Conservation (phyloP, 495 filamentous ascomycete genomes). For the Neurospora sp. region DNA sequence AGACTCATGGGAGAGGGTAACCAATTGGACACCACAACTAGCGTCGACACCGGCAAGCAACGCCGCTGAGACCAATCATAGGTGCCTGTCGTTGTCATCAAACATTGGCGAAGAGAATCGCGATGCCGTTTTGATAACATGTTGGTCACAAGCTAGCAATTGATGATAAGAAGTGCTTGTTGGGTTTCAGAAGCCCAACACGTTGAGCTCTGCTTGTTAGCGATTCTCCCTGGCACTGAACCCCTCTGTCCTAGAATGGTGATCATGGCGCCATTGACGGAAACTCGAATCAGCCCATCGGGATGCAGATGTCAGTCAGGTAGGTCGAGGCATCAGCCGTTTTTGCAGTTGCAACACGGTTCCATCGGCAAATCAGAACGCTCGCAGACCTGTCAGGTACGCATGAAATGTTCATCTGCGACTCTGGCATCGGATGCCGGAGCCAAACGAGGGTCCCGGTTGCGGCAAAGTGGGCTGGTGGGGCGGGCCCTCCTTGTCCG, state of each 20-base stretch:
- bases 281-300: not conserved
- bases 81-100: not conserved
- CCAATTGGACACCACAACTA: not conserved
- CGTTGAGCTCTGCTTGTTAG: not conserved
- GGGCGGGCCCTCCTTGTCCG: not conserved
- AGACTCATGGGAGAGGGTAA: not conserved
- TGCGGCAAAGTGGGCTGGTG: not conserved
- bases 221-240: not conserved
- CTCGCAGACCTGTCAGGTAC: not conserved
- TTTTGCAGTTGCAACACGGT: not conserved
- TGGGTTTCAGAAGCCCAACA: not conserved
- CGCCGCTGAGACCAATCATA: not conserved
- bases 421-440: not conserved
- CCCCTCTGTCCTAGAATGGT: not conserved
- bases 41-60: not conserved
- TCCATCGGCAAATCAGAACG: not conserved
- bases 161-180: not conserved
- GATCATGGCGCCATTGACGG: not conserved
- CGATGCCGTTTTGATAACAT: not conserved
- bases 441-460: not conserved
- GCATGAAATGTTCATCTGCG: not conserved
- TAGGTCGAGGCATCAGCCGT: not conserved
- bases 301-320: not conserved
- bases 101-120: not conserved
- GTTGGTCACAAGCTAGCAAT: not conserved